Conservation (phyloP, 805 yeast species). For the Limtongia smithiae region DNA sequence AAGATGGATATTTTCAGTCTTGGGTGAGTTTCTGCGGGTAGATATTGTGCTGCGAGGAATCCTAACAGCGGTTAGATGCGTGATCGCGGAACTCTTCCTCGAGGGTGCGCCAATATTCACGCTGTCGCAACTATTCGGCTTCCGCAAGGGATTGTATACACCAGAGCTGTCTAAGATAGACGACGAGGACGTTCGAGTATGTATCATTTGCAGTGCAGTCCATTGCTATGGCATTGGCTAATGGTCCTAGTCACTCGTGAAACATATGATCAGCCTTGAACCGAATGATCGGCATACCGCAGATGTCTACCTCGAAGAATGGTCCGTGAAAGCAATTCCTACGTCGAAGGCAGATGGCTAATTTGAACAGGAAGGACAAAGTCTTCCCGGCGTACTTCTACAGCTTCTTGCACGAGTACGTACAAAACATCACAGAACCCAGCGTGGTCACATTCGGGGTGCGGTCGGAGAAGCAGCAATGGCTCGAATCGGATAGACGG, state of each 20-base stretch:
- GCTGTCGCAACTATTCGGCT: slow-evolving; percentile 80
- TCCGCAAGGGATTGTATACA: slow-evolving; percentile 60
- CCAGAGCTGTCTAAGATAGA: slow-evolving; percentile 61
- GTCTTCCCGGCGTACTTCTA: slow-evolving; percentile 30
- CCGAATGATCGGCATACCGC: slow-evolving; percentile 62
- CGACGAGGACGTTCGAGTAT: slow-evolving; percentile 47
- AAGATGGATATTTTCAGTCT: slow-evolving; percentile 66
- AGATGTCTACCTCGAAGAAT: slow-evolving; percentile 49
- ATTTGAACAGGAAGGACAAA: slow-evolving; percentile 8
- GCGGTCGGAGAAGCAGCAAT: slow-evolving; percentile 30
- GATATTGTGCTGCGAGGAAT: neutral
- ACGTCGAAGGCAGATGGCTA: slow-evolving; percentile 26
- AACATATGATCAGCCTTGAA: slow-evolving; percentile 59
- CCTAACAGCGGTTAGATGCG: slow-evolving; percentile 58
- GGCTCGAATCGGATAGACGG: slow-evolving; percentile 51
- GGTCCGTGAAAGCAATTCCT: slow-evolving; percentile 57
- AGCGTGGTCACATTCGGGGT: slow-evolving; percentile 21
- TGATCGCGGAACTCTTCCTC: slow-evolving; percentile 78
- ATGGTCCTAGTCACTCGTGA: slow-evolving; percentile 42
- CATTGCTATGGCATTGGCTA: neutral
- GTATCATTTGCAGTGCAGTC: neutral
- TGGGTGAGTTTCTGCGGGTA: slow-evolving; percentile 58
- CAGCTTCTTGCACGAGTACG: slow-evolving; percentile 64
- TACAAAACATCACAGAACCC: slow-evolving; percentile 43
- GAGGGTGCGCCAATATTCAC: slow-evolving; percentile 89